Conservation (phyloP, 257 asterid species). For the Datura wrightii region DNA sequence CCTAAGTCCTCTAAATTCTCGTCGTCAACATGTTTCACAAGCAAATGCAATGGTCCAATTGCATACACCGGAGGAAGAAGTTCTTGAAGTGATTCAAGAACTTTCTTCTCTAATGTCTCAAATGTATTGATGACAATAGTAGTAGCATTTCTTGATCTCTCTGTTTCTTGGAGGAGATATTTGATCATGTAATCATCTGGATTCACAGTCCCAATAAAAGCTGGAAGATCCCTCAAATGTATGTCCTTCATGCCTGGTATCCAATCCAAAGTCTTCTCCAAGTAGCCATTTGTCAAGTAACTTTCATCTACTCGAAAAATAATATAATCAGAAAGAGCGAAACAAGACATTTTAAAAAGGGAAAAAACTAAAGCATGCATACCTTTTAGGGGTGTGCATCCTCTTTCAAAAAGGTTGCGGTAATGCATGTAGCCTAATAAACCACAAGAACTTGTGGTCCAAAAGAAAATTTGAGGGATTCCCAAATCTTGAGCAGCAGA, state of each 20-base stretch:
- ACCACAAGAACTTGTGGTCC: slow-evolving; percentile 32
- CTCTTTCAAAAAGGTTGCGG: background rate
- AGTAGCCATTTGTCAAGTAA: slow-evolving; percentile 35
- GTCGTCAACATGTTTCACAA: background rate
- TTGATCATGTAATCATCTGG: slow-evolving; percentile 25
- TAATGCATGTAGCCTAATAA: slow-evolving; percentile 28
- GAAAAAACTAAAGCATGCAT: background rate
- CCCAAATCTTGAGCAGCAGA: slow-evolving; percentile 35
- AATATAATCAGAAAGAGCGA: background rate
- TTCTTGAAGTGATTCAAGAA: background rate
- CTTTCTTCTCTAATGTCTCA: background rate
- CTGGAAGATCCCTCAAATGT: slow-evolving; percentile 32
- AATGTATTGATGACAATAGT: slow-evolving; percentile 25
- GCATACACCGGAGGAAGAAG: background rate
- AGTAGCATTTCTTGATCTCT: background rate
- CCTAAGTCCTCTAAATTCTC: slow-evolving; percentile 24
- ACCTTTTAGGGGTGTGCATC: slow-evolving; percentile 34
- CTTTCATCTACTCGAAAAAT: slow-evolving; percentile 6
- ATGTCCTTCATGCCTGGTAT: slow-evolving; percentile 33
- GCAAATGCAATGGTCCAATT: background rate
- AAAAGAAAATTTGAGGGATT: slow-evolving; percentile 27
- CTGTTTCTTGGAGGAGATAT: background rate
- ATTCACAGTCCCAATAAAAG: slow-evolving; percentile 26
- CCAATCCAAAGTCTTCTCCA: slow-evolving; percentile 31
- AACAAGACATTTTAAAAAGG: background rate